phyloP scores from a whole-genome alignment of 208 protist genomes.

The Zelonia costaricensis region DNA sequence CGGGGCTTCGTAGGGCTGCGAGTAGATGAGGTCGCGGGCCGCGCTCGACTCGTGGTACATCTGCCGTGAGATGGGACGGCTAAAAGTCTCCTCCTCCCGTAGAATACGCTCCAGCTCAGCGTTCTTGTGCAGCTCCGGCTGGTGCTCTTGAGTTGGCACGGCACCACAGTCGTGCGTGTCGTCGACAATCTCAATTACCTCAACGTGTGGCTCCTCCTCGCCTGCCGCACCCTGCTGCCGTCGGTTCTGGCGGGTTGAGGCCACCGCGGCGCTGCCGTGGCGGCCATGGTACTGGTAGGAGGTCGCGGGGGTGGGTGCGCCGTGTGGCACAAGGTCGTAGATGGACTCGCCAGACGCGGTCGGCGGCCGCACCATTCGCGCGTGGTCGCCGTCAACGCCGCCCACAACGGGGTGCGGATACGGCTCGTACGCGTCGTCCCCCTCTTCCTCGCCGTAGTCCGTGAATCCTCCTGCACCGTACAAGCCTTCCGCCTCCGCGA shows the following conservation, averaged over 20 bases:
- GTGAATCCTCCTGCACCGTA: not conserved
- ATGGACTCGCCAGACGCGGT: constrained; percentile 45
- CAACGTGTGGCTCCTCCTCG: constrained; percentile 48
- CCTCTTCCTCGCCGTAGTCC: not conserved
- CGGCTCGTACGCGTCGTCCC: not conserved
- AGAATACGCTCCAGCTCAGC: constrained; percentile 51
- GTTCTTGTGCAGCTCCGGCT: constrained; percentile 39
- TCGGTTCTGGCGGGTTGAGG: no score
- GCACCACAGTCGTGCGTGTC: constrained; percentile 3
- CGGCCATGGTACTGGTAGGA: not conserved
- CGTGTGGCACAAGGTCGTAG: constrained; percentile 35
- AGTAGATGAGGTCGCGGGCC: constrained; percentile 77
- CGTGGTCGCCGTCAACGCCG: no score
- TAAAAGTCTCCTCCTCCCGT: constrained; percentile 65
- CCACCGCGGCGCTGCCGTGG: not conserved
- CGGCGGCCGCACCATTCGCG: not conserved
- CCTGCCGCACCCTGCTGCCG: not conserved
- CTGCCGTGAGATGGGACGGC: constrained; percentile 48
- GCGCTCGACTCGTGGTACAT: constrained; percentile 55
- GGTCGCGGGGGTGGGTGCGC: no score
- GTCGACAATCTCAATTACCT: constrained; percentile 47
- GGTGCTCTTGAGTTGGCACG: not conserved
- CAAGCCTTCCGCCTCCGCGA: not conserved
- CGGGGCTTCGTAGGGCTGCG: constrained; percentile 24
- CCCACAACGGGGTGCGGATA: not conserved